Conservation (phyloP, 257 asterid genomes). For the Rauvolfia tetraphylla region DNA sequence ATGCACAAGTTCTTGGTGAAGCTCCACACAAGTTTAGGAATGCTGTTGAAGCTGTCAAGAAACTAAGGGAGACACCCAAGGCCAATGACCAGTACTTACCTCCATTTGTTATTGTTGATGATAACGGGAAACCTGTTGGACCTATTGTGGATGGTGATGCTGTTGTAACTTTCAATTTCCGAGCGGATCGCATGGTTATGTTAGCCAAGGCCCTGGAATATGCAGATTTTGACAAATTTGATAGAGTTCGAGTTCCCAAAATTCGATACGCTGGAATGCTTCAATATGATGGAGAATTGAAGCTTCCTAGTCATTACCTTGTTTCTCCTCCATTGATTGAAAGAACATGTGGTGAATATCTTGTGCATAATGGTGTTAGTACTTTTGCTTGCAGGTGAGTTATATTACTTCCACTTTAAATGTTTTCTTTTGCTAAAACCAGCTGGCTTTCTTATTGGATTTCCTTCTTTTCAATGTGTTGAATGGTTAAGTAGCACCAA, state of each 20-base stretch:
- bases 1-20: conserved; percentile 97
- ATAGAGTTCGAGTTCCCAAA: conserved; percentile 75
- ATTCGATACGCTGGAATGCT: conserved; percentile 96
- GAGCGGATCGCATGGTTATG: conserved; percentile 99
- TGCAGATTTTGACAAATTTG: conserved; percentile 74
- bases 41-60: conserved; percentile 82
- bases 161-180: conserved; percentile 83
- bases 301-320: conserved; percentile 82
- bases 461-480: neutral
- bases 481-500: neutral
- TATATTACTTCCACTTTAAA: neutral
- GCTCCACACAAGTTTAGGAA: conserved; percentile 80
- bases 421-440: neutral
- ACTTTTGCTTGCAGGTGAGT: conserved; percentile 95
- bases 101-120: conserved; percentile 92
- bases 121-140: conserved; percentile 78
- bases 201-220: conserved; percentile 88
- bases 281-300: conserved; percentile 95
- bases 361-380: conserved; percentile 71
- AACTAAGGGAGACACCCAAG: conserved; percentile 66
- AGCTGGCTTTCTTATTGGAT: neutral
- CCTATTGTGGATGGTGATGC: conserved; percentile 96
- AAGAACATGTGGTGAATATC: conserved; percentile 95
- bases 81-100: conserved; percentile 74
- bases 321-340: conserved; percentile 97